phyloP scores from a whole-genome alignment of 2,329 filamentous ascomycete species.

The Colletotrichum gigasporum region DNA sequence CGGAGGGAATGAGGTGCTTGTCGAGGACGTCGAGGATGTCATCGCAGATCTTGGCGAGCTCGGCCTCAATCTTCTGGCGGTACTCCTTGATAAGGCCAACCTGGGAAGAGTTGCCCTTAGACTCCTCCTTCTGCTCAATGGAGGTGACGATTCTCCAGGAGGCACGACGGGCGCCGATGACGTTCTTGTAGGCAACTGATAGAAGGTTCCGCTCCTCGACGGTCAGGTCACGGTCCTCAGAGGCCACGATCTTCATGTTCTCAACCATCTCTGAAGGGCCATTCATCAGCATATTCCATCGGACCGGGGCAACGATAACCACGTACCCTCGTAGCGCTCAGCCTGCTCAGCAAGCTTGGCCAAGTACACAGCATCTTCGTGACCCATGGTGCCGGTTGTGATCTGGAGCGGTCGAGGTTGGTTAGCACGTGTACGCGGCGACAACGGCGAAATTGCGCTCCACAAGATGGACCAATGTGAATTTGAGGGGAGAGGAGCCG shows the following conservation, averaged over 20 bases:
- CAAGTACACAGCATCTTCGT: constrained; percentile 99
- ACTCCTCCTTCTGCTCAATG: constrained; percentile 99
- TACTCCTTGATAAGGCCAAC: constrained; percentile 96
- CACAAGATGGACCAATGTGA: neutral
- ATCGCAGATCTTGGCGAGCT: constrained; percentile 97
- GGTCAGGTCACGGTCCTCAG: constrained; percentile 82
- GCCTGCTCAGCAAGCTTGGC: constrained; percentile 99
- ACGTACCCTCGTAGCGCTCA: constrained; percentile 98
- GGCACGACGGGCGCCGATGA: constrained; percentile 94
- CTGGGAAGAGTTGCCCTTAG: constrained; percentile 94
- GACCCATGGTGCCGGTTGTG: constrained; percentile 81
- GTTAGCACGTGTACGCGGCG: constrained; percentile 23
- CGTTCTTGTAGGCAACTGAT: constrained; percentile 99
- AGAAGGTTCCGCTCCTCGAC: constrained; percentile 98
- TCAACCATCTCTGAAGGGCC: constrained; percentile 88
- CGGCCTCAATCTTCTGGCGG: constrained; percentile 96
- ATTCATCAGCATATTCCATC: constrained; percentile 21
- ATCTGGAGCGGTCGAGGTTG: constrained; percentile 9
- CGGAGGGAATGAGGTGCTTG: constrained; percentile 91
- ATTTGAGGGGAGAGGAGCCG: neutral
- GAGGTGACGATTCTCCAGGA: constrained; percentile 99
- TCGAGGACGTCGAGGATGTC: constrained; percentile 96
- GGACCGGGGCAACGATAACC: neutral
- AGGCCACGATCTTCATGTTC: constrained; percentile 99
- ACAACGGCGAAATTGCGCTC: constrained; percentile 2